Base-by-base conservation (phyloP, 441 rosid species). In the Pelargonium citronellum region DNA sequence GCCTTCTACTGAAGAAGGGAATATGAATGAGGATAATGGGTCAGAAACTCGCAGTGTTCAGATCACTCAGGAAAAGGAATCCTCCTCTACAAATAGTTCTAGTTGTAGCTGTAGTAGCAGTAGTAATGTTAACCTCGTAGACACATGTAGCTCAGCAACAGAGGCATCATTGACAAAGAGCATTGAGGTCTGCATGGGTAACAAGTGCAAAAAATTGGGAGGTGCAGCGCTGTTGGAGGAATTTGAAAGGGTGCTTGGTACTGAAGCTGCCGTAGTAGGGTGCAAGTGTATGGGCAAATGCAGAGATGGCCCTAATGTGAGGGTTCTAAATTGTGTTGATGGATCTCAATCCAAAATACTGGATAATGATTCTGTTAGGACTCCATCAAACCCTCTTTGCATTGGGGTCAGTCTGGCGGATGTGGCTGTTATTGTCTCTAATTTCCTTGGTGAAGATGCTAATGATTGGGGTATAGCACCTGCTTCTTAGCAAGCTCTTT, bases 211-310 rank as follows among this genome's bases (percentile, higher is more conserved):
- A 81, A 91, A 79, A 64, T 76, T 84, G 7, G 97, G 96, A 76
- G 86, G 83, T 4, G 79, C 77, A 22, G 78, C 81, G 2, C 71
- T 92, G 79, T 49, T 92, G 67, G 82, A 82, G 37, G 91, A 81
- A 71, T 87, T 88, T 77, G 81, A 82, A 75, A 90, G 58, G 74
- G 77, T 73, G 27, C 77, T 79, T 0, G 86, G 88, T 1, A 15
- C 41, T 0, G 86, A 85, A 41, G 96, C 79, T 0, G 78, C 79
- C 0, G 87, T 85, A 46, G 84, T 86, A 19, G 83, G 81, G 66
- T 92, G 96, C 83, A 92, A 87, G 71, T 92, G 96, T 69, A 80
- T 92, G 91, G 95, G 94, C 4, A 88, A 90, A 77, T 90, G 95
- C 83, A 80, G 81, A 73, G 85, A 79, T 8, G 95, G 85, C 22